Percentiles rank a stretch among this genome's conserved stretches.
Evolutionary conservation across 1,284 basidiomycete genomes (phyloP).

Genomic region (Ceratobasidium sp.): DNA sequence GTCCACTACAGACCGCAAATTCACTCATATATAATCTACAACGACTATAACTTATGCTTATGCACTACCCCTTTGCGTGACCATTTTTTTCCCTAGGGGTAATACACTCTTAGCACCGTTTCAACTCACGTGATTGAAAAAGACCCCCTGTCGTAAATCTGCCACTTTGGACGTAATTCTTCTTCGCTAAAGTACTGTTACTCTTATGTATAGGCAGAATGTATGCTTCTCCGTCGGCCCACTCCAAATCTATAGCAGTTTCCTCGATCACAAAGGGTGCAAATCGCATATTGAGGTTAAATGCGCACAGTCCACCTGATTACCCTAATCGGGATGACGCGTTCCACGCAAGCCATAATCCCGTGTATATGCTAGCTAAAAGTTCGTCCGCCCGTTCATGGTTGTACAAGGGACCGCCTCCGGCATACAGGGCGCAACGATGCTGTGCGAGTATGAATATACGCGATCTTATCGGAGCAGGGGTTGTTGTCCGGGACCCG

Average conservation of each 20-base stretch:
- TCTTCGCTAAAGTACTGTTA: not conserved
- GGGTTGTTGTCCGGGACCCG: not conserved
- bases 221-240: not conserved
- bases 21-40: not conserved
- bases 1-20: not conserved
- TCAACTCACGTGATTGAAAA: conserved; percentile 45
- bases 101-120: conserved; percentile 21
- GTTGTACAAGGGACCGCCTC: not conserved
- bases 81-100: not conserved
- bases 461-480: not conserved
- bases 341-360: not conserved
- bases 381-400: not conserved
- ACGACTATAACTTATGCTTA: too few relatives aligned
- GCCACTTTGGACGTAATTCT: not conserved
- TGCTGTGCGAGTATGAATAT: not conserved
- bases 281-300: not conserved
- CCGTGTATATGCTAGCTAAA: conserved; percentile 11
- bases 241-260: not conserved
- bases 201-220: too few relatives aligned
- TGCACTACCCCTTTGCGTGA: too few relatives aligned
- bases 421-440: too few relatives aligned
- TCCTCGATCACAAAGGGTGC: not conserved
- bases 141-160: not conserved
- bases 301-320: conserved; percentile 41
- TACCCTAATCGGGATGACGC: conserved; percentile 43